A percentile compares a stretch with the other conserved stretches of the same genome.
phyloP scores from a whole-genome alignment of 2,329 filamentous ascomycete species.

The Huntiella bhutanensis region DNA sequence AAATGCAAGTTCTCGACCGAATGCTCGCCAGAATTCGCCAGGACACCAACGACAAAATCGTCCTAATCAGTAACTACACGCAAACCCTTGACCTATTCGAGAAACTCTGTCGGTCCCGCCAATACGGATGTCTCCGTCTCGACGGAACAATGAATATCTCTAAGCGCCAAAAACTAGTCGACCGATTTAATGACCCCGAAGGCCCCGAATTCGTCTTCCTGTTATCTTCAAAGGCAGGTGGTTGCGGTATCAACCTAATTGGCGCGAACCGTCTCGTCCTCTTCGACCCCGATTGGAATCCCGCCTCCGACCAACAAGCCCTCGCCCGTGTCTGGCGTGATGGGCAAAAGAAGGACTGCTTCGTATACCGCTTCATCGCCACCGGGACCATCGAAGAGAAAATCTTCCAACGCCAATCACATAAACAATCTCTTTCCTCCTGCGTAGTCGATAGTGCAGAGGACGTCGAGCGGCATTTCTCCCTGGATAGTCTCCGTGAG shows the following conservation, averaged over 20 bases:
- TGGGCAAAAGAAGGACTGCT: slow-evolving; percentile 97
- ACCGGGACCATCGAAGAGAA: slow-evolving; percentile 98
- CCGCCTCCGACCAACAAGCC: slow-evolving; percentile 90
- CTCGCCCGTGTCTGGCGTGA: slow-evolving; percentile 96
- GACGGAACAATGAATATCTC: slow-evolving; percentile 97
- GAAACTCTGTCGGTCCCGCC: slow-evolving; percentile 64
- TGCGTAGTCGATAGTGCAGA: slow-evolving; percentile 94
- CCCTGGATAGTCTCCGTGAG: slow-evolving; percentile 72
- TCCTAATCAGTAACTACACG: slow-evolving; percentile 96
- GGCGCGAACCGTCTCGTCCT: slow-evolving; percentile 86
- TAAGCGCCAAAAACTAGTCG: slow-evolving; percentile 91
- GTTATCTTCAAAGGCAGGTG: slow-evolving; percentile 90
- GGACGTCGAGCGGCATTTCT: slow-evolving; percentile 94
- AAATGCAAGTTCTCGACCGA: slow-evolving; percentile 93
- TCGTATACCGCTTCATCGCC: slow-evolving; percentile 97
- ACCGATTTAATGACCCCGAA: slow-evolving; percentile 90
- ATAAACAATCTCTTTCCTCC: slow-evolving; percentile 91
- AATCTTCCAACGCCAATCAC: slow-evolving; percentile 94
- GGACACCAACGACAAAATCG: slow-evolving; percentile 97
- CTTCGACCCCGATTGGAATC: slow-evolving; percentile 97
- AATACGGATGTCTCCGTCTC: slow-evolving; percentile 71
- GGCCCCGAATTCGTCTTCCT: slow-evolving; percentile 85
- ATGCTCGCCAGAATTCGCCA: slow-evolving; percentile 92
- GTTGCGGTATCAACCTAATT: slow-evolving; percentile 88
- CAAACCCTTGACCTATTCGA: slow-evolving; percentile 92